A percentile compares a stretch with the other conserved stretches of the same genome.
These are phyloP conservation scores for Ocimum tenuiflorum DNA, from an alignment of 257 asterid genomes.

Conservation along the genomic window DNA sequence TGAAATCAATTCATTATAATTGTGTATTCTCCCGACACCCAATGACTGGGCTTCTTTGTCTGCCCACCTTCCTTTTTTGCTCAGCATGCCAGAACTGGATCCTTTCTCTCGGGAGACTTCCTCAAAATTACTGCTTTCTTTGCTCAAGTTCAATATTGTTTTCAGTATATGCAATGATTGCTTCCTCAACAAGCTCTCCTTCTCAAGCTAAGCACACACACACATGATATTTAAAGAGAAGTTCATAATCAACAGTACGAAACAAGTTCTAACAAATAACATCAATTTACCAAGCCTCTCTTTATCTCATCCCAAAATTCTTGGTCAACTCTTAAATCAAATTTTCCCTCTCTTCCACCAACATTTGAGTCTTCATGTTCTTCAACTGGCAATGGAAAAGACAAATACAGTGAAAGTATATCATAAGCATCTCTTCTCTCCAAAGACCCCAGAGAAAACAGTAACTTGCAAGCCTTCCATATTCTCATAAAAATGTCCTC, in stretches of 20 bases:
- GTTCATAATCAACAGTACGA: slow-evolving; percentile 13
- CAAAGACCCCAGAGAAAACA: slow-evolving; percentile 57
- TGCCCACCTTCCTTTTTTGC: slow-evolving; percentile 86
- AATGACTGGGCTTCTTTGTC: slow-evolving; percentile 77
- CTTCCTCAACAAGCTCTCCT: slow-evolving; percentile 69
- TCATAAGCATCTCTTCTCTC: slow-evolving; percentile 90
- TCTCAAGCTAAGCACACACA: slow-evolving; percentile 46
- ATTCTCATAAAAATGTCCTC: slow-evolving; percentile 40
- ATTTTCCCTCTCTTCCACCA: slow-evolving; percentile 29
- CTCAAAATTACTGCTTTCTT: slow-evolving; percentile 35
- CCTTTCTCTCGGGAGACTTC: slow-evolving; percentile 33
- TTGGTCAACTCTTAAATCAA: slow-evolving; percentile 48
- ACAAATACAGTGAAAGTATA: slow-evolving; percentile 65
- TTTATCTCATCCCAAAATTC: slow-evolving; percentile 78
- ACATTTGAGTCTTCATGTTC: slow-evolving; percentile 37
- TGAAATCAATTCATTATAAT: slow-evolving; percentile 31
- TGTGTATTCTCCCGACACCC: slow-evolving; percentile 65
- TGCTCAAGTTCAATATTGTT: slow-evolving; percentile 45
- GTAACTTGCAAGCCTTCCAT: slow-evolving; percentile 65
- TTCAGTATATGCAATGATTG: slow-evolving; percentile 68
- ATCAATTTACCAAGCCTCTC: slow-evolving; percentile 71
- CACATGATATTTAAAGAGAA: slow-evolving; percentile 13
- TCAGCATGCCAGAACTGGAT: slow-evolving; percentile 32
- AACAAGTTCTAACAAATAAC: neutral
- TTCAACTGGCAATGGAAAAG: slow-evolving; percentile 41